phyloP scores from a whole-genome alignment of 2,329 filamentous ascomycete species.

The Macrophomina tecta region DNA sequence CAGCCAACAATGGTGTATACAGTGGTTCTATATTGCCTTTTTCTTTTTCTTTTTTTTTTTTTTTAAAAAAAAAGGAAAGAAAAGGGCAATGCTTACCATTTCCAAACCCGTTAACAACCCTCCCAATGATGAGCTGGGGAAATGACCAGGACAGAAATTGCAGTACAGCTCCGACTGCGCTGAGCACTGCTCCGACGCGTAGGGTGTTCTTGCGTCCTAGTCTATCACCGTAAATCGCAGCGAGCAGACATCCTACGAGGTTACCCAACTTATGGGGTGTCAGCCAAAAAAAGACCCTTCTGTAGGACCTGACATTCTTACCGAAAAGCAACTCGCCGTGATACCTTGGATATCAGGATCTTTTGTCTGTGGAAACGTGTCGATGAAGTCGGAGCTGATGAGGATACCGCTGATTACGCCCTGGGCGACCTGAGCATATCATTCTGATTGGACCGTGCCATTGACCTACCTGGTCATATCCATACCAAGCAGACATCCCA shows the following conservation, averaged over 20 bases:
- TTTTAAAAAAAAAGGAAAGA: neutral
- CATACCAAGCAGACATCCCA: constrained; percentile 34
- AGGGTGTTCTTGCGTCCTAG: constrained; percentile 35
- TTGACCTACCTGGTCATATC: constrained; percentile 30
- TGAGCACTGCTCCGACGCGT: constrained; percentile 30
- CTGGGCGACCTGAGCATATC: constrained; percentile 2
- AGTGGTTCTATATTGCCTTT: too few species aligned
- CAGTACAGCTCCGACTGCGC: constrained; percentile 33
- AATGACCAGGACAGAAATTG: constrained; percentile 31
- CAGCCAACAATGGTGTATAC: neutral
- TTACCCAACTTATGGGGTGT: neutral
- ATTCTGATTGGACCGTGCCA: neutral
- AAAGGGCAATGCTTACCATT: constrained; percentile 24
- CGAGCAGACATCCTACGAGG: constrained; percentile 22
- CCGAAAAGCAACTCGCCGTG: constrained; percentile 35
- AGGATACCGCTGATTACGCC: constrained; percentile 32
- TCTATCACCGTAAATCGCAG: constrained; percentile 26
- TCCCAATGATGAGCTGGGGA: constrained; percentile 30
- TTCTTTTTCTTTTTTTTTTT: too few species aligned
- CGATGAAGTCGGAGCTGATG: constrained; percentile 34
- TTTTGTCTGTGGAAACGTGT: constrained; percentile 34
- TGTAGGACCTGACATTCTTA: constrained; percentile 27
- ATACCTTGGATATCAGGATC: constrained; percentile 34
- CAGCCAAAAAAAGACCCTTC: too few species aligned
- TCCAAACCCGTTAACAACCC: constrained; percentile 32